Base-by-base conservation (phyloP, 2,329 filamentous ascomycete genomes). In the Ophiocordyceps unilateralis region DNA sequence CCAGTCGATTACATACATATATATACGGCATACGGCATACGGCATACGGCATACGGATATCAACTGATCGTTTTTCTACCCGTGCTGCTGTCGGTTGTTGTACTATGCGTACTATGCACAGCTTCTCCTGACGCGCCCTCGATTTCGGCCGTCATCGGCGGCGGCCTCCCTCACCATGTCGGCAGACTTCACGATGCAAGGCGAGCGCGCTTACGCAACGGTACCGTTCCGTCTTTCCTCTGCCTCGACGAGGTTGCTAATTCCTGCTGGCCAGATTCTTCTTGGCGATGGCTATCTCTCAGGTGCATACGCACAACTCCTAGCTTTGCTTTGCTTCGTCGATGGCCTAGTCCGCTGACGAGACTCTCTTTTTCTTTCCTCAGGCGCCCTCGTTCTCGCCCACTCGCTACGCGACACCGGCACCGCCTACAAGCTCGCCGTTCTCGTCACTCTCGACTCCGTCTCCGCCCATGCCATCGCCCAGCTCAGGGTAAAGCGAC, bases 361-460 rank as follows among this genome's bases (percentile, higher is more conserved):
- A 38, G 21, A 37, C n/a, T 30, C 42, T 30, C 41, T 39, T 17
- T 40, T n/a, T 12, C 14, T 19, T n/a, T n/a, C n/a, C 22, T 23
- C 51, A 93, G 89, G 91, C 60, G 89, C 88, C 46, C 77, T 91
- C 53, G 88, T 98, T 40, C 78, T 98, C 49, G 88, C 87, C 47
- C 88, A 96, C 67, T 96, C 91, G 28, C 69, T 98, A 45, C 83
- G 85, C 62, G 91, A 98, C 79, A 81, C 78, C 53, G 85, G 85
- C 45, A 85, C 88, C 32, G 78, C 70, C 51, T 91, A 85, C 67
- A 89, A 86, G 67, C 70, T 98, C 53, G 87, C 81, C 46, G 82
- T 83, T 52, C 68, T 96, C 53, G 76, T 93, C 58, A 93, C 87
- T 5, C 70, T 81, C 43, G 87, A 94, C 54, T 78, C 74, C 17